Conservation (phyloP, 805 yeast genomes). For the Ogataea ramenticola region DNA sequence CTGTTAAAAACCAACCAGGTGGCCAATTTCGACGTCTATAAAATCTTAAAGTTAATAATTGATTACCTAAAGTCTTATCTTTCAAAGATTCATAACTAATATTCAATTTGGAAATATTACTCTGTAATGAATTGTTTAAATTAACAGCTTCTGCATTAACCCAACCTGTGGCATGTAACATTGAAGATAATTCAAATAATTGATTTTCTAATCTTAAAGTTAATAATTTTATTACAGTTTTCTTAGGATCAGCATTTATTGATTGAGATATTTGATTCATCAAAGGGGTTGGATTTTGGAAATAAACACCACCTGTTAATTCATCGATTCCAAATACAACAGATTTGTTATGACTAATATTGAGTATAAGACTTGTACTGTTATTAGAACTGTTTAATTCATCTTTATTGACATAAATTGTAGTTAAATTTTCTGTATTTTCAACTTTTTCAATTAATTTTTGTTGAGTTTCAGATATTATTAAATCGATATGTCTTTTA, state of each 20-base stretch:
- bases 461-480: constrained; percentile 26
- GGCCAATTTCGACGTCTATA: constrained; percentile 51
- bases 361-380: constrained; percentile 17
- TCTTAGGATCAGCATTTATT: constrained; percentile 20
- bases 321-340: constrained; percentile 25
- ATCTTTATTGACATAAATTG: constrained; percentile 12
- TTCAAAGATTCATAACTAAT: constrained; percentile 23
- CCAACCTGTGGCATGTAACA: constrained; percentile 66
- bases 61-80: constrained; percentile 12
- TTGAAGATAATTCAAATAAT: constrained; percentile 43
- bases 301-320: constrained; percentile 34
- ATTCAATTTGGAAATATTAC: constrained; percentile 26
- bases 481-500: constrained; percentile 31
- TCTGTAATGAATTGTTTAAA: constrained; percentile 38
- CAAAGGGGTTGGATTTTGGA: constrained; percentile 37
- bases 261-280: constrained; percentile 25
- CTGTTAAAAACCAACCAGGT: constrained; percentile 45
- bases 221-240: constrained; percentile 28
- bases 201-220: constrained; percentile 42
- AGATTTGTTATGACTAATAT: constrained; percentile 21
- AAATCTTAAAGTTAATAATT: constrained; percentile 23
- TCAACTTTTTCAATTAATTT: constrained; percentile 21
- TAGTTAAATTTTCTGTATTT: constrained; percentile 22
- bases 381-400: constrained; percentile 10
- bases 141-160: constrained; percentile 47